phyloP scores from a whole-genome alignment of 306 rosid genomes.

The Sindora glabra region DNA sequence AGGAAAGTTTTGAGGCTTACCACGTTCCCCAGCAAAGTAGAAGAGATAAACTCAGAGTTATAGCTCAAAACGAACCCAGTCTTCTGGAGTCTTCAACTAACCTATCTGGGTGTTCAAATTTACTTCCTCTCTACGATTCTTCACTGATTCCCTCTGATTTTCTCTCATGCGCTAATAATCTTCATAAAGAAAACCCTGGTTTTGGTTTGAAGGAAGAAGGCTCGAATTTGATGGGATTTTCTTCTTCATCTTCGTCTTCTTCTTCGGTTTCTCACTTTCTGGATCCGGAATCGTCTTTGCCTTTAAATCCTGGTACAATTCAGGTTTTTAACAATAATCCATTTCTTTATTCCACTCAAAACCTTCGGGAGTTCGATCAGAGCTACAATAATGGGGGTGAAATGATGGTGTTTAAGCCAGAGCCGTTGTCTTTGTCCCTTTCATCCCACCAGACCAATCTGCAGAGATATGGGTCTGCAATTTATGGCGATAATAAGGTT shows the following conservation, averaged over 20 bases:
- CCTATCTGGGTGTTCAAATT: constrained; percentile 17
- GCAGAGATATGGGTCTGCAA: constrained; percentile 35
- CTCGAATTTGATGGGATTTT: constrained; percentile 41
- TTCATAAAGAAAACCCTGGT: not conserved
- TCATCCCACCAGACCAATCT: constrained; percentile 48
- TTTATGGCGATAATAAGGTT: constrained; percentile 12
- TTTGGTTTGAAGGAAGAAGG: constrained; percentile 27
- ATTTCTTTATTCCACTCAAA: constrained; percentile 24
- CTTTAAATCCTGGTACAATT: constrained; percentile 22
- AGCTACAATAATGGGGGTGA: constrained; percentile 12
- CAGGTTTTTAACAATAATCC: constrained; percentile 36
- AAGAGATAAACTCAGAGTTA: constrained; percentile 65
- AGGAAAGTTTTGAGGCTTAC: constrained; percentile 58
- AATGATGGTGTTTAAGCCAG: constrained; percentile 48
- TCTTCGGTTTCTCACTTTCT: constrained; percentile 32
- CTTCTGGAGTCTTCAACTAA: constrained; percentile 15
- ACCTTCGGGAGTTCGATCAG: constrained; percentile 27
- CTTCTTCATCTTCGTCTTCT: constrained; percentile 22
- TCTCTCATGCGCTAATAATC: constrained; percentile 1
- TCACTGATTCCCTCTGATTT: constrained; percentile 44
- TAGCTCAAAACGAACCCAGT: constrained; percentile 5
- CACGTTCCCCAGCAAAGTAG: constrained; percentile 84
- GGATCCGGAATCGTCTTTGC: constrained; percentile 41
- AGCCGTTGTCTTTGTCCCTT: constrained; percentile 65
- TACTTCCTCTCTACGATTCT: constrained; percentile 43